phyloP scores from a whole-genome alignment of 805 yeast species.

The Deakozyma indianensis region DNA sequence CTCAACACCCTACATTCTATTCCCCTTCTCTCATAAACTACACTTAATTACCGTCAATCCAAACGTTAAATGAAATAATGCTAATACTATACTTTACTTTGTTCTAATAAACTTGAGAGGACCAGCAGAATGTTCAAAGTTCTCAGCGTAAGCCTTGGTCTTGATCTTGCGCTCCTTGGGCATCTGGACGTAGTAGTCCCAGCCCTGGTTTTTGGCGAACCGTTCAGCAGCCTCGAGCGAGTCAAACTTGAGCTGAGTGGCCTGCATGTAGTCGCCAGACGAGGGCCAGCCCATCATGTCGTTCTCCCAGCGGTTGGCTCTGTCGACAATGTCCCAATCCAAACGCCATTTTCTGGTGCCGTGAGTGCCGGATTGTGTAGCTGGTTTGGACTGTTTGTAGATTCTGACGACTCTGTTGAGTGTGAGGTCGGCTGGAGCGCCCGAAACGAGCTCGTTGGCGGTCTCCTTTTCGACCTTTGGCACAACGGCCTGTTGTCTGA shows the following conservation, averaged over 20 bases:
- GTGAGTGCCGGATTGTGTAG: conserved; percentile 57
- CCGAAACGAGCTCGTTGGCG: conserved; percentile 18
- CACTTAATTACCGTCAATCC: too few species aligned
- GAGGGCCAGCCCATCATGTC: conserved; percentile 79
- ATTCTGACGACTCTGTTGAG: conserved; percentile 59
- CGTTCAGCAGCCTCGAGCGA: conserved; percentile 61
- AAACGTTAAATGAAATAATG: too few species aligned
- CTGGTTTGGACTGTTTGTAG: conserved; percentile 61
- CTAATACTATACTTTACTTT: too few species aligned
- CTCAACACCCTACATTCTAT: too few species aligned
- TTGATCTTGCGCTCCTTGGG: conserved; percentile 63
- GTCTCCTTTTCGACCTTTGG: background rate
- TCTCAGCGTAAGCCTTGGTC: conserved; percentile 59
- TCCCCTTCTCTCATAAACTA: too few species aligned
- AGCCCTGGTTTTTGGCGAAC: conserved; percentile 74
- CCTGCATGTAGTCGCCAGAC: conserved; percentile 66
- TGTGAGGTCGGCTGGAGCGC: conserved; percentile 57
- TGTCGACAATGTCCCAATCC: conserved; percentile 70
- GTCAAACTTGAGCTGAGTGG: conserved; percentile 59
- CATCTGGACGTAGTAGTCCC: conserved; percentile 72
- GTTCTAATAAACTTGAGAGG: conserved; percentile 73
- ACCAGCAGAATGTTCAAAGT: conserved; percentile 54
- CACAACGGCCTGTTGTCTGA: background rate
- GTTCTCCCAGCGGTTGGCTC: conserved; percentile 80
- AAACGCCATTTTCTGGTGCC: conserved; percentile 45